Conservation (phyloP, 495 filamentous ascomycete species). For the Xylaria grammica region DNA sequence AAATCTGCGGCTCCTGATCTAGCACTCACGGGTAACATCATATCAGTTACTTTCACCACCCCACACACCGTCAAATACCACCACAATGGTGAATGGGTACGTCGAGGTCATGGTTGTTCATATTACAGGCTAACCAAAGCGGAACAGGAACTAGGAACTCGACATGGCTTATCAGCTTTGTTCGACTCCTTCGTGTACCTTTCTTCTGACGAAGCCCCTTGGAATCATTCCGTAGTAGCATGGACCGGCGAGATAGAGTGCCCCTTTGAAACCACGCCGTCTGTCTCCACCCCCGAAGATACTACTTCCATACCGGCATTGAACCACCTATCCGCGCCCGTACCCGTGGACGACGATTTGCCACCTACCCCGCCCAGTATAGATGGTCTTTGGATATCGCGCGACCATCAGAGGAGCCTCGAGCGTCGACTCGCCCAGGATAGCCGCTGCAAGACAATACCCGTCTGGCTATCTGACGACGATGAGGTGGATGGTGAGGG, state of each 20-base stretch:
- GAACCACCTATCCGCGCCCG: constrained; percentile 70
- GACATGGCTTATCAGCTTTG: constrained; percentile 83
- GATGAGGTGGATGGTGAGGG: constrained; percentile 65
- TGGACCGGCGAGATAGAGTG: constrained; percentile 90
- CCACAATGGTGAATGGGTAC: constrained; percentile 76
- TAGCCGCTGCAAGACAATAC: constrained; percentile 67
- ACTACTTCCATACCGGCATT: constrained; percentile 47
- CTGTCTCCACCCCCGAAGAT: constrained; percentile 39
- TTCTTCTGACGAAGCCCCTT: constrained; percentile 72
- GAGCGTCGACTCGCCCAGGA: constrained; percentile 71
- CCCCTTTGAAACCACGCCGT: constrained; percentile 45
- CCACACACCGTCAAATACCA: constrained; percentile 74
- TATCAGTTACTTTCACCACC: constrained; percentile 85
- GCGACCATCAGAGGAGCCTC: constrained; percentile 68
- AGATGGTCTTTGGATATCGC: constrained; percentile 68
- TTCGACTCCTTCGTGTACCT: constrained; percentile 88
- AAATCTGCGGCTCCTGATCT: constrained; percentile 69
- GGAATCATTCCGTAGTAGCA: constrained; percentile 86
- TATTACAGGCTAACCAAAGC: constrained; percentile 15
- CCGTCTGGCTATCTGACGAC: constrained; percentile 84
- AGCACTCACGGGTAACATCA: constrained; percentile 77
- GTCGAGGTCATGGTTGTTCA: constrained; percentile 29
- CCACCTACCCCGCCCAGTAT: constrained; percentile 59
- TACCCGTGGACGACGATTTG: constrained; percentile 67
- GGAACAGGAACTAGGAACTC: constrained; percentile 69